Percentiles rank a stretch among this genome's conserved stretches.
phyloP scores from a whole-genome alignment of 768 basidiomycete genomes.

The Boletus eberwhitei region DNA sequence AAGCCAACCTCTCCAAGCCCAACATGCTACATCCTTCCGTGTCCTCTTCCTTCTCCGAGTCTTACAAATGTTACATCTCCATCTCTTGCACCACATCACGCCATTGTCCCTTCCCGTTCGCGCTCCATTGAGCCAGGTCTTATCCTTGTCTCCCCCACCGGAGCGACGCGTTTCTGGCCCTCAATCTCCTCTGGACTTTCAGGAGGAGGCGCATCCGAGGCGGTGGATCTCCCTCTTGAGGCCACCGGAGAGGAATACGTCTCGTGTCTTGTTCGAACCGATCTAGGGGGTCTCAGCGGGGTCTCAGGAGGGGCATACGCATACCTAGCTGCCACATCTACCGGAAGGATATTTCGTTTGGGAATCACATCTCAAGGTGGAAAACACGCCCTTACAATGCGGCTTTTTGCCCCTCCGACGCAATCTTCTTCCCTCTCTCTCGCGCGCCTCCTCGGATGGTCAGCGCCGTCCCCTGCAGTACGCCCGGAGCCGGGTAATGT shows the following conservation, averaged over 20 bases:
- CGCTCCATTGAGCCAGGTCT: conserved; percentile 71
- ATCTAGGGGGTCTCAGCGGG: conserved; percentile 42
- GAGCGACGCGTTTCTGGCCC: conserved; percentile 84
- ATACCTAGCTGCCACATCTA: conserved; percentile 66
- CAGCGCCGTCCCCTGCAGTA: conserved; percentile 35
- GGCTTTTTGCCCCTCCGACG: conserved; percentile 55
- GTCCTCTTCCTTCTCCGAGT: conserved; percentile 47
- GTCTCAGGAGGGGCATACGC: conserved; percentile 9
- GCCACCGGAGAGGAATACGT: conserved; percentile 52
- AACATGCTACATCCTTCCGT: conserved; percentile 81
- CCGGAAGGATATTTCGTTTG: conserved; percentile 63
- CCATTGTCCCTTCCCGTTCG: conserved; percentile 61
- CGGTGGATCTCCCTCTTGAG: conserved; percentile 44
- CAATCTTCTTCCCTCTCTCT: conserved; percentile 41
- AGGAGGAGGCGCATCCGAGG: conserved; percentile 63
- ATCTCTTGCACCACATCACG: conserved; percentile 47
- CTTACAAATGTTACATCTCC: conserved; percentile 50
- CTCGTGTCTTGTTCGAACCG: conserved; percentile 62
- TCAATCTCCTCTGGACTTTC: conserved; percentile 81
- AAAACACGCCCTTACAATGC: conserved; percentile 57
- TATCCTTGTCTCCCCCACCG: conserved; percentile 68
- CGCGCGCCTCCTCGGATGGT: conserved; percentile 41
- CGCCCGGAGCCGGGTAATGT: conserved; percentile 57
- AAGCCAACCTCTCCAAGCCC: conserved; percentile 54
- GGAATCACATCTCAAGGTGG: conserved; percentile 65